Percentiles rank a stretch among this genome's conserved stretches.
phyloP scores from a whole-genome alignment of 768 basidiomycete species.

The Sporobolomyces phaffii region DNA sequence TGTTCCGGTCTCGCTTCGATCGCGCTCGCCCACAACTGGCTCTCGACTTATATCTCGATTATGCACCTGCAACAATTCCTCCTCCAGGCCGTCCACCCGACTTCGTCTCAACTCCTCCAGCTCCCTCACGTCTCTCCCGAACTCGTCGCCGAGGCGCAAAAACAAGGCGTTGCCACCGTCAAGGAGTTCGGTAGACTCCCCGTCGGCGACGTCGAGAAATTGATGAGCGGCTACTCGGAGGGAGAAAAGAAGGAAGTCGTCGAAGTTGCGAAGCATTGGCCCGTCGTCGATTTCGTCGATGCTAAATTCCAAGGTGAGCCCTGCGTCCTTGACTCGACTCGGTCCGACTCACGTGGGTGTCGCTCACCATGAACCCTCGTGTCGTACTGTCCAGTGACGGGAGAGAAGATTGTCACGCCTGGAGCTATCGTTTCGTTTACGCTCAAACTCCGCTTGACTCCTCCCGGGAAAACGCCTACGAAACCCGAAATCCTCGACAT shows the following conservation, averaged over 20 bases:
- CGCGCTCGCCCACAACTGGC: conserved; percentile 79
- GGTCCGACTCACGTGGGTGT: too few relatives aligned
- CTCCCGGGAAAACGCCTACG: conserved; percentile 49
- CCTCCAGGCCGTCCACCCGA: conserved; percentile 63
- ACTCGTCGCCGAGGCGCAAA: conserved; percentile 44
- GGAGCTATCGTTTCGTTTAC: conserved; percentile 80
- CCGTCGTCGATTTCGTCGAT: conserved; percentile 68
- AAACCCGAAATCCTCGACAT: conserved; percentile 43
- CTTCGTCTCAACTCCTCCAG: conserved; percentile 57
- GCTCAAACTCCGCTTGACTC: conserved; percentile 69
- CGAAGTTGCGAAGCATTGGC: conserved; percentile 65
- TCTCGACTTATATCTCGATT: conserved; percentile 65
- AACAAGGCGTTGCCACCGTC: conserved; percentile 33
- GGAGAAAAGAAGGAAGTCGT: conserved; percentile 51
- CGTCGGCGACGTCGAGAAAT: conserved; percentile 31
- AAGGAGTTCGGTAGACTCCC: conserved; percentile 35
- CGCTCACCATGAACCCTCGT: too few relatives aligned
- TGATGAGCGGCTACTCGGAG: conserved; percentile 8
- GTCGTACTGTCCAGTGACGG: conserved; percentile 54
- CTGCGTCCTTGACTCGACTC: too few relatives aligned
- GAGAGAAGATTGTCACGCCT: conserved; percentile 79
- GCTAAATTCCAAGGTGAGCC: conserved; percentile 73
- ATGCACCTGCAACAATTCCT: conserved; percentile 80
- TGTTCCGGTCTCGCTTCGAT: conserved; percentile 66
- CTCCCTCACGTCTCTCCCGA: conserved; percentile 62